Conservation (phyloP, 768 basidiomycete genomes). For the Termitomyces titanicus region DNA sequence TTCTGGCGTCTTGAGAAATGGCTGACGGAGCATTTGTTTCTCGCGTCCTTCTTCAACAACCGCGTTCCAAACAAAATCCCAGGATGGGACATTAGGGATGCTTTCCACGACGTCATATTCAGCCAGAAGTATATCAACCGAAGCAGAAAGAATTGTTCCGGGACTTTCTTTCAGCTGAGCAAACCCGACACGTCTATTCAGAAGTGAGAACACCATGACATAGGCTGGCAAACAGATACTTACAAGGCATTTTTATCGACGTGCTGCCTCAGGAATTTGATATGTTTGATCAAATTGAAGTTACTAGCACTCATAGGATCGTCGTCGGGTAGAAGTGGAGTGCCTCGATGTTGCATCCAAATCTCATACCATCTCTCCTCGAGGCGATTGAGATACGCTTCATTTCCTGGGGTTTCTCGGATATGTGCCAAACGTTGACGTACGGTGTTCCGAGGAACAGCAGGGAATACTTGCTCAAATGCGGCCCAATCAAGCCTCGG, state of each 20-base stretch:
- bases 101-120: conserved; percentile 52
- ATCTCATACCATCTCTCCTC: conserved; percentile 80
- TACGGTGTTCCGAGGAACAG: conserved; percentile 68
- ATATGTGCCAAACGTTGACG: conserved; percentile 65
- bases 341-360: conserved; percentile 71
- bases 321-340: conserved; percentile 64
- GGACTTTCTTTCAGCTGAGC: conserved; percentile 37
- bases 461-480: conserved; percentile 76
- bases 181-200: conserved; percentile 61
- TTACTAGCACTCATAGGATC: conserved; percentile 63
- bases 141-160: conserved; percentile 34
- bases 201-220: conserved; percentile 8
- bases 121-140: conserved; percentile 38
- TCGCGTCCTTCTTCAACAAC: conserved; percentile 74
- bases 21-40: conserved; percentile 55
- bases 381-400: conserved; percentile 72
- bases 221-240: conserved; percentile 27
- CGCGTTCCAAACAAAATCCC: conserved; percentile 76
- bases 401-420: conserved; percentile 58
- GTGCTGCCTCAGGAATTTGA: conserved; percentile 75
- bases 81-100: conserved; percentile 37
- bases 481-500: conserved; percentile 68
- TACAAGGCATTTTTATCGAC: conserved; percentile 87
- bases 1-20: conserved; percentile 45
- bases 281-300: conserved; percentile 78